These are phyloP conservation scores for Phoma sp. DNA, from an alignment of 2,329 filamentous ascomycete species.

Conservation along the genomic window DNA sequence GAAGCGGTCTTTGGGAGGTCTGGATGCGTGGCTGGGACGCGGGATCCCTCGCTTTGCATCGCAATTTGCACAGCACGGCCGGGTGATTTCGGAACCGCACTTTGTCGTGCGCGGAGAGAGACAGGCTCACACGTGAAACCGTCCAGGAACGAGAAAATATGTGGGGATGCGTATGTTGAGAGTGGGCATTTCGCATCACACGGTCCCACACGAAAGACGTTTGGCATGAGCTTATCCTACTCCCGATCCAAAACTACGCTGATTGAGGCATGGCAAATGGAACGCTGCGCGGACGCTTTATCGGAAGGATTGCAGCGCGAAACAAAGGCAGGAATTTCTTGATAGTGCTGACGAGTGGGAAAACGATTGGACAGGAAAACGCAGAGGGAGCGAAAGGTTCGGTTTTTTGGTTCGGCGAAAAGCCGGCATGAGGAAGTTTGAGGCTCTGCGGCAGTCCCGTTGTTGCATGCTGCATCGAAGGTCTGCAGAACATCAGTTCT, in stretches of 20 bases:
- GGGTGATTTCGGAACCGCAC: constrained; percentile 10
- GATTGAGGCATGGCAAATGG: constrained; percentile 1
- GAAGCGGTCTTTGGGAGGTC: constrained; percentile 2
- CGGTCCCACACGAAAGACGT: neutral
- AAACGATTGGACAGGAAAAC: constrained; percentile 4
- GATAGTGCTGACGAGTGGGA: constrained; percentile 14
- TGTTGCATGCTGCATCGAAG: constrained; percentile 17
- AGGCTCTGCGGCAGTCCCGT: constrained; percentile 16
- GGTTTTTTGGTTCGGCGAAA: constrained; percentile 8
- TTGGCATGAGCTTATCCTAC: constrained; percentile 9
- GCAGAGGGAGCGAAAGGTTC: neutral
- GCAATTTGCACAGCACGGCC: constrained; percentile 7
- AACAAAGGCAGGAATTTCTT: constrained; percentile 9
- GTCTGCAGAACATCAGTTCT: constrained; percentile 15
- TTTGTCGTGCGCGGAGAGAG: constrained; percentile 18
- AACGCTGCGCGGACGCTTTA: constrained; percentile 2
- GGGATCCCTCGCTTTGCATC: constrained; percentile 9
- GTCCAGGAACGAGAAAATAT: constrained; percentile 1
- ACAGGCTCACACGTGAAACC: constrained; percentile 14
- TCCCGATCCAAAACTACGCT: constrained; percentile 6
- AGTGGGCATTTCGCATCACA: constrained; percentile 9
- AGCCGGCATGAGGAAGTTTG: constrained; percentile 10
- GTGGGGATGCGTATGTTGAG: constrained; percentile 10
- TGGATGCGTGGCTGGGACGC: constrained; percentile 18
- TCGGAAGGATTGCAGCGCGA: constrained; percentile 12